Percentiles rank a stretch among this genome's conserved stretches.
Evolutionary conservation across 75 land plant species (phyloP).

Genomic region (Cunninghamia lanceolata): DNA sequence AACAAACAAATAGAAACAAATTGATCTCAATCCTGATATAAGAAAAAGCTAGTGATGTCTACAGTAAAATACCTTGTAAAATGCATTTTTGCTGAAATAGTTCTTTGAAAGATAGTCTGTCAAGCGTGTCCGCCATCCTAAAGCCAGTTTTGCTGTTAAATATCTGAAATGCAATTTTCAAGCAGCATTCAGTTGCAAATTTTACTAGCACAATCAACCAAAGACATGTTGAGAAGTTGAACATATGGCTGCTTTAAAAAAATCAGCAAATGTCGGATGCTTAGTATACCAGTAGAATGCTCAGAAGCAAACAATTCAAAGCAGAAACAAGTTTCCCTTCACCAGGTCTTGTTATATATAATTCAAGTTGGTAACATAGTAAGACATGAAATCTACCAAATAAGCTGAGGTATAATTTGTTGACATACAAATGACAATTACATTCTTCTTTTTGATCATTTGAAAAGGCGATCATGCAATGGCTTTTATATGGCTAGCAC

Average conservation of each 20-base stretch:
- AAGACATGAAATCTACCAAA: not conserved
- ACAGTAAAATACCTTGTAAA: slow-evolving; percentile 69
- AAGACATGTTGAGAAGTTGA: not conserved
- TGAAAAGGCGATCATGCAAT: not conserved
- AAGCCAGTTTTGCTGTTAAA: slow-evolving; percentile 84
- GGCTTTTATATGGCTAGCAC: not conserved
- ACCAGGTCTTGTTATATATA: not conserved
- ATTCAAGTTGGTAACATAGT: not conserved
- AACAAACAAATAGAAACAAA: not conserved
- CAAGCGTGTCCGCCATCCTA: slow-evolving; percentile 88
- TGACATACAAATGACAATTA: not conserved
- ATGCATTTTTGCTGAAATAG: slow-evolving; percentile 89
- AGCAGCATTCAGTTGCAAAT: not conserved
- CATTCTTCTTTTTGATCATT: not conserved
- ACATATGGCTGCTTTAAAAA: not conserved
- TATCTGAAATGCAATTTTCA: slow-evolving; percentile 42
- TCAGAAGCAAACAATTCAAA: not conserved
- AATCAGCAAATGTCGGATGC: not conserved
- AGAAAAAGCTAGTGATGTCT: not conserved
- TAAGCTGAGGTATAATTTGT: not conserved
- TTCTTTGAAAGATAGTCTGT: slow-evolving; percentile 75
- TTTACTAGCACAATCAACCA: not conserved
- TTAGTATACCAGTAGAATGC: not conserved
- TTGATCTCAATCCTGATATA: not conserved
- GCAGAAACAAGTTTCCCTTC: not conserved